phyloP scores from a whole-genome alignment of 2,329 filamentous ascomycete genomes.

The Xylaria sp. region DNA sequence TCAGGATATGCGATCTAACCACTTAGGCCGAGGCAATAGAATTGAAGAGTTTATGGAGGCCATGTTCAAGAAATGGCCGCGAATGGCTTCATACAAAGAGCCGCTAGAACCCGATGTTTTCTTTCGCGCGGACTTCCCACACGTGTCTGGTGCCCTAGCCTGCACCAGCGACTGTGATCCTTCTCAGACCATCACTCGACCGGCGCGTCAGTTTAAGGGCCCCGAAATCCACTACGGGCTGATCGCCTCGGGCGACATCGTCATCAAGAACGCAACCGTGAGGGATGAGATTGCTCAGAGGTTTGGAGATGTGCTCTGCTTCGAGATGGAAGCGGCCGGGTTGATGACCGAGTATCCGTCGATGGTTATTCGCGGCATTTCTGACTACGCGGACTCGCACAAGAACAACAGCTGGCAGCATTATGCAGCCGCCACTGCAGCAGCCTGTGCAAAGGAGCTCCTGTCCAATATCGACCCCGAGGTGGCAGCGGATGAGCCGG shows the following conservation, averaged over 20 bases:
- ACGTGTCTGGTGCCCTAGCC: not conserved
- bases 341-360: not conserved
- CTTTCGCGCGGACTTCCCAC: not conserved
- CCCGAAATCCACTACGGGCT: slow-evolving; percentile 12
- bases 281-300: not conserved
- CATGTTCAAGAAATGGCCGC: not conserved
- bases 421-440: slow-evolving; percentile 4
- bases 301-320: not conserved
- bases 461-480: slow-evolving; percentile 1
- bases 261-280: not conserved
- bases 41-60: not conserved
- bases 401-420: slow-evolving; percentile 7
- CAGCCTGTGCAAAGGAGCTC: slow-evolving; percentile 17
- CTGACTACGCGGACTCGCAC: slow-evolving; percentile 11
- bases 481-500: not conserved
- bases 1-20: slow-evolving; percentile 8
- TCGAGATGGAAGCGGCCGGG: slow-evolving; percentile 21
- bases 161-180: not conserved
- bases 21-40: not conserved
- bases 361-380: slow-evolving; percentile 12
- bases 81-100: not conserved
- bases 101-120: not conserved
- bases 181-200: not conserved
- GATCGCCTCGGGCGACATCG: slow-evolving; percentile 13
- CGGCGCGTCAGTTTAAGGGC: not conserved